Percentiles rank a stretch among this genome's conserved stretches.
Conservation (phyloP, 768 basidiomycete species). For the Xerocomellus chrysenteron region DNA sequence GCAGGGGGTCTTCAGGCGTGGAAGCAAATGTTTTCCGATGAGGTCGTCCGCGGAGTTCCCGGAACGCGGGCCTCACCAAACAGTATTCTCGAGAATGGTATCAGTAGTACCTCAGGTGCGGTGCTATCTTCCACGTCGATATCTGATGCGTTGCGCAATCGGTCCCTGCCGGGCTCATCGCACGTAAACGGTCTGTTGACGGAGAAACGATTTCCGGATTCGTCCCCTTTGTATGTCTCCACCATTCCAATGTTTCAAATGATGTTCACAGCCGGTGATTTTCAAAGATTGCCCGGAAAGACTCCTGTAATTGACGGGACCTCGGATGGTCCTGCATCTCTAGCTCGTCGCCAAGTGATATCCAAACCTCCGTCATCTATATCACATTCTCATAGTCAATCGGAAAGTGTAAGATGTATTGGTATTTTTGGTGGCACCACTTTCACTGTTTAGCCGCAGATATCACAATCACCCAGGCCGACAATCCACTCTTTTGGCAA, state of each 20-base stretch:
- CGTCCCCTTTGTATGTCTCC: slow-evolving; percentile 20
- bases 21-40: slow-evolving; percentile 56
- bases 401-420: slow-evolving; percentile 45
- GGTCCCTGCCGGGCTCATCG: slow-evolving; percentile 6
- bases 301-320: slow-evolving; percentile 9
- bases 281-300: slow-evolving; percentile 18
- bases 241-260: not conserved
- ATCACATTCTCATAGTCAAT: slow-evolving; percentile 46
- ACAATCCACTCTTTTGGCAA: slow-evolving; percentile 39
- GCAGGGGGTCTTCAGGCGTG: slow-evolving; percentile 85
- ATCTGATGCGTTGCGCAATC: slow-evolving; percentile 15
- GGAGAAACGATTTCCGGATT: slow-evolving; percentile 20
- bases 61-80: slow-evolving; percentile 13
- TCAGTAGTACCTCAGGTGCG: slow-evolving; percentile 29
- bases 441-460: slow-evolving; percentile 25
- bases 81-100: slow-evolving; percentile 26
- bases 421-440: slow-evolving; percentile 7
- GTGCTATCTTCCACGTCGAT: slow-evolving; percentile 17
- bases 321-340: slow-evolving; percentile 14
- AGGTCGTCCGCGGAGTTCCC: slow-evolving; percentile 30
- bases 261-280: slow-evolving; percentile 12
- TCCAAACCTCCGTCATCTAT: slow-evolving; percentile 44
- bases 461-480: slow-evolving; percentile 35
- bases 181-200: slow-evolving; percentile 17
- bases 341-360: slow-evolving; percentile 41